Percentiles rank a stretch among this genome's conserved stretches.
phyloP scores from a whole-genome alignment of 73 alveolate genomes.

The Tetrahymena malaccensis region DNA sequence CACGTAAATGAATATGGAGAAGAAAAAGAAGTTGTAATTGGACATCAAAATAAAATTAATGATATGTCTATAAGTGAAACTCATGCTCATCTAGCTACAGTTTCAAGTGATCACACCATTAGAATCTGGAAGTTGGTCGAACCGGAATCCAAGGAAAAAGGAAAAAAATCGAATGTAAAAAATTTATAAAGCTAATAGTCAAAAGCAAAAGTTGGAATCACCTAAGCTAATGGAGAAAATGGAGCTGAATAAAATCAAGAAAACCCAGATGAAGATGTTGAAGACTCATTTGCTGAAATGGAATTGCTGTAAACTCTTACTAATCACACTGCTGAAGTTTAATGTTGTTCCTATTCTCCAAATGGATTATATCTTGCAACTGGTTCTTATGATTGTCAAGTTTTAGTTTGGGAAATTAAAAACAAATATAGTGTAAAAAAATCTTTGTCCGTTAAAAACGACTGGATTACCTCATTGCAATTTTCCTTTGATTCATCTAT shows the following conservation, averaged over 20 bases:
- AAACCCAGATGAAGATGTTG: neutral
- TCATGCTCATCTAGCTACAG: neutral
- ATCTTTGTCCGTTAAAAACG: neutral
- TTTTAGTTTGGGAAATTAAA: neutral
- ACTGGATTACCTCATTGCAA: neutral
- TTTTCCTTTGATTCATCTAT: neutral
- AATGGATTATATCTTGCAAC: neutral
- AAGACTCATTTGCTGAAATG: neutral
- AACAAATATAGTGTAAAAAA: neutral
- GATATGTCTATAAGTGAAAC: neutral
- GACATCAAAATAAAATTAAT: neutral
- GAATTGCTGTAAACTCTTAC: neutral
- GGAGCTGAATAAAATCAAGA: neutral
- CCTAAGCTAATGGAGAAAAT: neutral
- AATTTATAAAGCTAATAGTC: neutral
- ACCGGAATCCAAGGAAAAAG: neutral
- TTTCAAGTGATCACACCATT: neutral
- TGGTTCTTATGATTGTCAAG: neutral
- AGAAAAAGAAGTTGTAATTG: neutral
- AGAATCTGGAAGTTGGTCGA: neutral
- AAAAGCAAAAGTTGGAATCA: neutral
- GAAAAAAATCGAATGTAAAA: neutral
- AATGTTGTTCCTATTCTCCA: neutral
- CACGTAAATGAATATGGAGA: neutral
- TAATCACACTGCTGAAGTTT: neutral